Evolutionary conservation across 495 filamentous ascomycete genomes (phyloP).

Genomic region (Pseudoneurospora amorphoporcata): DNA sequence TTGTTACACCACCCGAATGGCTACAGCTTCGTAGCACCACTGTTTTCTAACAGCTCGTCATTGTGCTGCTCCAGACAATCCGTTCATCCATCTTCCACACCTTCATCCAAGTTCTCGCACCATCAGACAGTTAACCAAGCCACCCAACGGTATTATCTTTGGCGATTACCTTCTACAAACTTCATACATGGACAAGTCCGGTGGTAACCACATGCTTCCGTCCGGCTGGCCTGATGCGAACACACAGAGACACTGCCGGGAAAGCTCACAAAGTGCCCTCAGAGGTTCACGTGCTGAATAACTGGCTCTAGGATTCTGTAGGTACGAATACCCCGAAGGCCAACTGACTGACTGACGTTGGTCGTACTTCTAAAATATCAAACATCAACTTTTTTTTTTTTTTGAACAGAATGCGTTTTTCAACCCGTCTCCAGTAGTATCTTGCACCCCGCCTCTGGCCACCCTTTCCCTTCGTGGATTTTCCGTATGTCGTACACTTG

Average conservation of each 20-base stretch:
- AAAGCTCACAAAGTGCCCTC: not conserved
- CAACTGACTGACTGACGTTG: not conserved
- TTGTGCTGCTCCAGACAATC: not conserved
- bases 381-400: not conserved
- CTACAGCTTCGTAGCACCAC: not conserved
- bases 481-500: not conserved
- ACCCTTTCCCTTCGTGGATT: not conserved
- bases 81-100: not conserved
- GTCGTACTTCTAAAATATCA: not conserved
- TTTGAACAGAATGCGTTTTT: not conserved
- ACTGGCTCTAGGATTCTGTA: not conserved
- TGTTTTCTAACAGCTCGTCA: not conserved
- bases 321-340: not conserved
- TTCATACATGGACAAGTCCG: not conserved
- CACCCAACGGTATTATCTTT: no score
- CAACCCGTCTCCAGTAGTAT: not conserved
- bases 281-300: not conserved
- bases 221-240: not conserved
- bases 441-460: not conserved
- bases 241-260: not conserved
- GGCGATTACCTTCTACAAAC: not conserved
- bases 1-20: not conserved
- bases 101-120: not conserved
- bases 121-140: no score
- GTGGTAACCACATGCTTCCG: not conserved